Conservation (phyloP, 306 rosid species). For the Malus fusca region DNA sequence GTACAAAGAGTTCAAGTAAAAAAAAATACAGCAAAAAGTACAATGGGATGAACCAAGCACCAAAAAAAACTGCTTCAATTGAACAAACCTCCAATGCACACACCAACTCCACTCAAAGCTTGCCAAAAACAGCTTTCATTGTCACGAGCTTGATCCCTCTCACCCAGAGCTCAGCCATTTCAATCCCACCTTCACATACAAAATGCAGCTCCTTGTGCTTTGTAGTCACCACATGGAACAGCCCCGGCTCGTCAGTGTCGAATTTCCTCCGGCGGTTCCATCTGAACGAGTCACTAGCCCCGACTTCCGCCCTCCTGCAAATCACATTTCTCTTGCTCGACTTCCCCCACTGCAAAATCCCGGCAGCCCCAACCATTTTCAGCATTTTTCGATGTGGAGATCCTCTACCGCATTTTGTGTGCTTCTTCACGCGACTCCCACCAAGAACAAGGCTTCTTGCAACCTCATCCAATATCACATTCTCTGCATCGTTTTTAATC, state of each 20-base stretch:
- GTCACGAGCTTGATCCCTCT: constrained; percentile 55
- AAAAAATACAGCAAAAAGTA: neutral
- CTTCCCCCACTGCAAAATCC: constrained; percentile 56
- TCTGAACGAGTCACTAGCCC: constrained; percentile 42
- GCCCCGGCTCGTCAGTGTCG: constrained; percentile 41
- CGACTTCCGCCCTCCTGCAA: constrained; percentile 49
- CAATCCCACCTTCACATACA: constrained; percentile 60
- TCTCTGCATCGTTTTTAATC: constrained; percentile 33
- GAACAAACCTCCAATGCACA: neutral
- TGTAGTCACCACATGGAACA: constrained; percentile 52
- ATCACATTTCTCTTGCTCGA: constrained; percentile 48
- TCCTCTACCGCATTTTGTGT: constrained; percentile 60
- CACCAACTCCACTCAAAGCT: neutral
- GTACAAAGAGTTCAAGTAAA: neutral
- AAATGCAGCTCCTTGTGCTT: constrained; percentile 56
- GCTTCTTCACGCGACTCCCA: constrained; percentile 46
- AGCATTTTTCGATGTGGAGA: constrained; percentile 36
- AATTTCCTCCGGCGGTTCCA: constrained; percentile 43
- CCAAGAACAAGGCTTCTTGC: constrained; percentile 33
- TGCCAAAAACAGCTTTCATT: constrained; percentile 36
- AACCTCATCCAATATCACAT: constrained; percentile 38
- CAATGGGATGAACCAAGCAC: neutral
- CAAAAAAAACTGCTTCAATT: neutral
- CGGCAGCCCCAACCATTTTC: constrained; percentile 33
- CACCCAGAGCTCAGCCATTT: constrained; percentile 61